Evolutionary conservation across 2,329 filamentous ascomycete species (phyloP).

Genomic region (Penicillium expansum): DNA sequence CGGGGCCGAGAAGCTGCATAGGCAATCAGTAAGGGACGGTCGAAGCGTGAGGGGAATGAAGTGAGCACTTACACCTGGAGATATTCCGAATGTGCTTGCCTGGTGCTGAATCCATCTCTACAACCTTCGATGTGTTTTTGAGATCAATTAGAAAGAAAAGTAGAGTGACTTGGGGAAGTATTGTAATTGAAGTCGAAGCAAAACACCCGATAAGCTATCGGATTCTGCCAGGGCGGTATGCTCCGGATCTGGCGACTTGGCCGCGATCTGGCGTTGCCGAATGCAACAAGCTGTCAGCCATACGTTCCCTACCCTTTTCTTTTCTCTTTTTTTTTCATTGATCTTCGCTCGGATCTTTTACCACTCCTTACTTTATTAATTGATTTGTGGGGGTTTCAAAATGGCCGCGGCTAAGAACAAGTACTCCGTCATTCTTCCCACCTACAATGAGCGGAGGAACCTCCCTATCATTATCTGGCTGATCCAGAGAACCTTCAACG

Average conservation of each 20-base stretch:
- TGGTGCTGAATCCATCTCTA: background rate
- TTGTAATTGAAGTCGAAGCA: background rate
- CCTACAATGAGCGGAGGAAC: constrained; percentile 97
- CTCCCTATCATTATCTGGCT: constrained; percentile 94
- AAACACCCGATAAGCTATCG: constrained; percentile 26
- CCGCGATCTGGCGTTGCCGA: constrained; percentile 21
- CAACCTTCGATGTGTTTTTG: background rate
- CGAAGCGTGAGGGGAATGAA: background rate
- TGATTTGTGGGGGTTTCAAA: constrained; percentile 16
- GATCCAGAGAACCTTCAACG: constrained; percentile 84
- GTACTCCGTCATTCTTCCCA: constrained; percentile 96
- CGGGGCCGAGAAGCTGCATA: constrained; percentile 40
- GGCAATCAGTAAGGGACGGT: constrained; percentile 15
- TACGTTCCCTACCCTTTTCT: constrained; percentile 25
- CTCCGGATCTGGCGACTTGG: constrained; percentile 30
- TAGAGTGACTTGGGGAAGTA: background rate
- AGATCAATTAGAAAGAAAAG: background rate
- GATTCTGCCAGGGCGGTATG: constrained; percentile 32
- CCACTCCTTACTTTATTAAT: constrained; percentile 10
- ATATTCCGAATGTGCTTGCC: constrained; percentile 35
- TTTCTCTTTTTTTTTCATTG: constrained; percentile 10
- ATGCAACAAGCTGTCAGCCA: constrained; percentile 26
- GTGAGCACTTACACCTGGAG: constrained; percentile 36
- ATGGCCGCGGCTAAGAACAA: constrained; percentile 57
- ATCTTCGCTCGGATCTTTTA: constrained; percentile 8